Conservation (phyloP, 257 asterid species). For the Solanum corneliomulleri region DNA sequence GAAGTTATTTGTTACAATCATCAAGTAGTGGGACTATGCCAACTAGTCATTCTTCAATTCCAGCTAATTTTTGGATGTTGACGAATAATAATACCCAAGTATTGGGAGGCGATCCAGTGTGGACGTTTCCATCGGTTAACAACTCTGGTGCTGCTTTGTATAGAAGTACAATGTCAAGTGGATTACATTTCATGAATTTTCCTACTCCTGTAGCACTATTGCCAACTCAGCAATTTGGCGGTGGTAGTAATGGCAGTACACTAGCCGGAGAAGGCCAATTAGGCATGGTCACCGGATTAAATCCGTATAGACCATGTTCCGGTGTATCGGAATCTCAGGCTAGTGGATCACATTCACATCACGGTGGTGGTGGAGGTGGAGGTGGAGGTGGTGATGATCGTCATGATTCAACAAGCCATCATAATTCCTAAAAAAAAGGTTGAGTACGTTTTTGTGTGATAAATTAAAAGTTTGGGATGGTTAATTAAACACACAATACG, state of each 20-base stretch:
- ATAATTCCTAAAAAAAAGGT: background rate
- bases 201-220: conserved; percentile 65
- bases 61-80: conserved; percentile 90
- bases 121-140: conserved; percentile 66
- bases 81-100: conserved; percentile 60
- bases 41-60: conserved; percentile 55
- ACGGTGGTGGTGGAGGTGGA: conserved; percentile 13
- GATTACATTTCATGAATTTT: conserved; percentile 86
- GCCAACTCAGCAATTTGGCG: conserved; percentile 54
- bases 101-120: conserved; percentile 66
- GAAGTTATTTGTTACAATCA: conserved; percentile 64
- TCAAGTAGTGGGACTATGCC: conserved; percentile 66
- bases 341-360: conserved; percentile 73
- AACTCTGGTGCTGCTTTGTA: conserved; percentile 45
- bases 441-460: conserved; percentile 11
- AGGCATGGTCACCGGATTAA: conserved; percentile 48
- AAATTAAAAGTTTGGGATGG: conserved; percentile 11
- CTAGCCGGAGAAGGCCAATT: conserved; percentile 49
- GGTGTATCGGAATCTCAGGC: conserved; percentile 52
- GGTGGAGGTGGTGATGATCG: conserved; percentile 37
- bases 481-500: conserved; percentile 24
- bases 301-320: conserved; percentile 31
- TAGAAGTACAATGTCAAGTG: conserved; percentile 66
- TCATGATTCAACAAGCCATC: conserved; percentile 58
- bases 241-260: conserved; percentile 7